A percentile compares a stretch with the other conserved stretches of the same genome.
These are phyloP conservation scores for Chlorella sp. DNA, from an alignment of 139 green algal genomes.

Conservation along the genomic window DNA sequence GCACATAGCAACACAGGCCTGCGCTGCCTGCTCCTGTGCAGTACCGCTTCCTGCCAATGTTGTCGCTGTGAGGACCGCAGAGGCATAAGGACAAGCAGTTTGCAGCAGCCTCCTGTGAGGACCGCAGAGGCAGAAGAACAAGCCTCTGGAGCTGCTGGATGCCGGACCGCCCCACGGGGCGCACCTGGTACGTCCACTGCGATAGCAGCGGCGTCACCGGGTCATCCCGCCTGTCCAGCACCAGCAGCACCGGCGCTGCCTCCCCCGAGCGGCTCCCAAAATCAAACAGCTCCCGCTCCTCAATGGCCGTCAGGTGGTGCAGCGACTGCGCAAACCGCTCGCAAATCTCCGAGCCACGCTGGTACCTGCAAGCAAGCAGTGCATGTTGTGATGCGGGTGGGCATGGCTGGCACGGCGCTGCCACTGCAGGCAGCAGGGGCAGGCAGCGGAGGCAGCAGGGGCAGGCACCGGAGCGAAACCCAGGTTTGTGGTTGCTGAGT, in stretches of 20 bases:
- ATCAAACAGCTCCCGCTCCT: slow-evolving; percentile 82
- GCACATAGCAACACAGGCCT: neutral
- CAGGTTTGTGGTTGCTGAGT: neutral
- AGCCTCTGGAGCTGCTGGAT: neutral
- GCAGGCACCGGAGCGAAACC: neutral
- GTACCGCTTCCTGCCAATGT: neutral
- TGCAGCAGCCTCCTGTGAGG: neutral
- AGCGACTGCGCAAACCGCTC: slow-evolving; percentile 77
- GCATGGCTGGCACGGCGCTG: neutral
- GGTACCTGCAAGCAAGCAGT: slow-evolving; percentile 60
- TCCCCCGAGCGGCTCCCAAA: slow-evolving; percentile 73
- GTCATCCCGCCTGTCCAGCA: slow-evolving; percentile 89
- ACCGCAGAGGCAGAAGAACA: neutral
- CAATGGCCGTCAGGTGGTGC: slow-evolving; percentile 65
- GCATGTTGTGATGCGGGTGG: too few relatives aligned
- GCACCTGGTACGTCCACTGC: slow-evolving; percentile 75
- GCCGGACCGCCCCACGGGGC: neutral
- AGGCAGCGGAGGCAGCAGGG: neutral
- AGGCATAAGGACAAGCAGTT: too few relatives aligned
- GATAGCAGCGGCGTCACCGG: slow-evolving; percentile 89
- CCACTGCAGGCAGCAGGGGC: neutral
- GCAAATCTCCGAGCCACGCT: slow-evolving; percentile 73
- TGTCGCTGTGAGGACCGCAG: too few relatives aligned
- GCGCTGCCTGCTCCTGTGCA: neutral
- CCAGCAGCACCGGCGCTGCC: slow-evolving; percentile 75